These are phyloP conservation scores for Hypoxylon cercidicola DNA, from an alignment of 495 filamentous ascomycete species.

Conservation along the genomic window DNA sequence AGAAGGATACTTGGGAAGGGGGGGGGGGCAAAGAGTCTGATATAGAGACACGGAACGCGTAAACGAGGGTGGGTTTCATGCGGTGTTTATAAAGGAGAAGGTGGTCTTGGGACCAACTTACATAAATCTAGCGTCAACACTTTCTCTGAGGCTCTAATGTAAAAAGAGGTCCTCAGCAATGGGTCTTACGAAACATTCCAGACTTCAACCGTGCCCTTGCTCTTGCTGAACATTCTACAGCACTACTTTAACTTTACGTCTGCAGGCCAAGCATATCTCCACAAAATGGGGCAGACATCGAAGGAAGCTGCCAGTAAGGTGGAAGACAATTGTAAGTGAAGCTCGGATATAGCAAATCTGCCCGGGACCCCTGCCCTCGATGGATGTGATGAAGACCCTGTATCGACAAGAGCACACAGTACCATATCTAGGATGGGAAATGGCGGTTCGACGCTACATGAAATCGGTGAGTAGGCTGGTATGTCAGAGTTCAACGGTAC, in stretches of 20 bases:
- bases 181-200: constrained; percentile 19
- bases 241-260: constrained; percentile 13
- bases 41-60: constrained; percentile 10
- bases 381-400: constrained; percentile 22
- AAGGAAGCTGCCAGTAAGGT: constrained; percentile 25
- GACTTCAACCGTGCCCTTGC: constrained; percentile 3
- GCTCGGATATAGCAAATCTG: constrained; percentile 30
- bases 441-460: constrained; percentile 8
- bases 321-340: constrained; percentile 33
- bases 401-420: constrained; percentile 4
- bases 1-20: constrained; percentile 2
- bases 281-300: constrained; percentile 22
- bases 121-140: constrained; percentile 9
- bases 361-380: constrained; percentile 22
- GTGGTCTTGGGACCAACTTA: constrained; percentile 13
- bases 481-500: constrained; percentile 3
- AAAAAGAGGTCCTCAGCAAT: constrained; percentile 23
- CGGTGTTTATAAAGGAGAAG: constrained; percentile 25
- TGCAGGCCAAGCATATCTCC: constrained; percentile 27
- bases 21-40: constrained; percentile 7
- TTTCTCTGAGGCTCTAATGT: constrained; percentile 36
- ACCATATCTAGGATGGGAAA: constrained; percentile 21
- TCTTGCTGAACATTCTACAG: constrained; percentile 1
- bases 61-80: constrained; percentile 21
- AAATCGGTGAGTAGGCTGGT: constrained; percentile 5